Conservation (phyloP, 2,329 filamentous ascomycete genomes). For the Clonostachys sp. region DNA sequence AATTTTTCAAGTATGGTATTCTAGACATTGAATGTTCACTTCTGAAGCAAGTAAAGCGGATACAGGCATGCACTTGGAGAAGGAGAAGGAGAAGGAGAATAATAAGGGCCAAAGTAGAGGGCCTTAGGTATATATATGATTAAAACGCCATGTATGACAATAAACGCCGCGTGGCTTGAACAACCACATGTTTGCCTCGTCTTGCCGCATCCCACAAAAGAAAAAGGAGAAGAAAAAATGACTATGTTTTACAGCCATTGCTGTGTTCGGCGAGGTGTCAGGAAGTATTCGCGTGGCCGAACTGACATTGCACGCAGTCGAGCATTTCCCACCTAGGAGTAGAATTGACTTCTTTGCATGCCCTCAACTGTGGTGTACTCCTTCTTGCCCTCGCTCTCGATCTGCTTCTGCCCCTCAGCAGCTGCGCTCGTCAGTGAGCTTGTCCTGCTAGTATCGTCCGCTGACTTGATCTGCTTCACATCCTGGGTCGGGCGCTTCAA, state of each 20-base stretch:
- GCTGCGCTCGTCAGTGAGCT: constrained; percentile 42
- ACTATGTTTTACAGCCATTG: no score
- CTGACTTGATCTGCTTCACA: constrained; percentile 46
- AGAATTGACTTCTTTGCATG: constrained; percentile 56
- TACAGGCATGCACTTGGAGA: no score
- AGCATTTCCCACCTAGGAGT: constrained; percentile 30
- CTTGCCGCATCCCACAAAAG: constrained; percentile 3
- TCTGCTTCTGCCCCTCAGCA: constrained; percentile 5
- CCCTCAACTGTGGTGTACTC: constrained; percentile 48
- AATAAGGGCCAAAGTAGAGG: no score
- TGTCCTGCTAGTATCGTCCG: constrained; percentile 39
- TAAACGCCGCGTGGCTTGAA: background rate
- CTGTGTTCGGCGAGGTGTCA: no score
- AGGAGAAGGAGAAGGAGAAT: no score
- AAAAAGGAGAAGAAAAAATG: background rate
- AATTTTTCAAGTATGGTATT: background rate
- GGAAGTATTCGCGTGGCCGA: no score
- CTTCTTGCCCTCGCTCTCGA: constrained; percentile 34
- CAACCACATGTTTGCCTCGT: background rate
- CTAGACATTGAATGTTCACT: background rate
- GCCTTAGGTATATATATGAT: no score
- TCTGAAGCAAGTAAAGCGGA: no score
- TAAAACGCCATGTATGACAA: background rate
- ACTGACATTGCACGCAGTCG: no score
- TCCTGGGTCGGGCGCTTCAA: constrained; percentile 47